phyloP scores from a whole-genome alignment of 768 basidiomycete genomes.

The Mycena belliarum region DNA sequence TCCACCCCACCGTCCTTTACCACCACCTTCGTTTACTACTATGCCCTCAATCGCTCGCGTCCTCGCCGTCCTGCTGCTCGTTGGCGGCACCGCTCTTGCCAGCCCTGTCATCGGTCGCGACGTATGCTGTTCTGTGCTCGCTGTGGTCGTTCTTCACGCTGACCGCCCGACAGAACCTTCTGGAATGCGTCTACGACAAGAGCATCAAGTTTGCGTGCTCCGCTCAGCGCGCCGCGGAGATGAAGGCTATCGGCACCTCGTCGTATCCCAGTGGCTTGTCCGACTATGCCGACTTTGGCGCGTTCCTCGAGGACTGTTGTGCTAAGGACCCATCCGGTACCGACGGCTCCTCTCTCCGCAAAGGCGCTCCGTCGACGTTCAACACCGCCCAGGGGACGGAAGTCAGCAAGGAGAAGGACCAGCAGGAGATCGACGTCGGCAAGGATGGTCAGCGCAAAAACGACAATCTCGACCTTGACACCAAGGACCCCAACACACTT shows the following conservation, averaged over 20 bases:
- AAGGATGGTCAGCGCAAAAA: not conserved
- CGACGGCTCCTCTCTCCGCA: not conserved
- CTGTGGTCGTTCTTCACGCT: not conserved
- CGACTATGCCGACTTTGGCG: not conserved
- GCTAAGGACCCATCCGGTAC: no score
- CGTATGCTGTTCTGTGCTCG: not conserved
- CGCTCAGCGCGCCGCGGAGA: not conserved
- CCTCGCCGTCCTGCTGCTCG: conserved; percentile 20
- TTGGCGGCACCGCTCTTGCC: conserved; percentile 20
- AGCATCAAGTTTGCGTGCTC: not conserved
- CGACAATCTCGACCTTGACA: not conserved
- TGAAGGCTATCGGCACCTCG: not conserved
- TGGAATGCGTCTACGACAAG: not conserved
- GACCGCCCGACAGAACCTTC: not conserved
- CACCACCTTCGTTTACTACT: conserved; percentile 22
- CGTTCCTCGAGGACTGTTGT: not conserved
- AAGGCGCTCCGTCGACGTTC: not conserved
- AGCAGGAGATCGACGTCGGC: no score
- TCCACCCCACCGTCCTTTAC: conserved; percentile 21
- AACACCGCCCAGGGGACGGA: no score
- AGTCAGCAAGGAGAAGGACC: no score
- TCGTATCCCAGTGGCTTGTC: not conserved
- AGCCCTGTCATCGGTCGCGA: conserved; percentile 21
- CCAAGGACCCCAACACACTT: no score
- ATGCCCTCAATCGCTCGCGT: conserved; percentile 16